Conservation (phyloP, 2,329 filamentous ascomycete genomes). For the Hypoxylon sp. region DNA sequence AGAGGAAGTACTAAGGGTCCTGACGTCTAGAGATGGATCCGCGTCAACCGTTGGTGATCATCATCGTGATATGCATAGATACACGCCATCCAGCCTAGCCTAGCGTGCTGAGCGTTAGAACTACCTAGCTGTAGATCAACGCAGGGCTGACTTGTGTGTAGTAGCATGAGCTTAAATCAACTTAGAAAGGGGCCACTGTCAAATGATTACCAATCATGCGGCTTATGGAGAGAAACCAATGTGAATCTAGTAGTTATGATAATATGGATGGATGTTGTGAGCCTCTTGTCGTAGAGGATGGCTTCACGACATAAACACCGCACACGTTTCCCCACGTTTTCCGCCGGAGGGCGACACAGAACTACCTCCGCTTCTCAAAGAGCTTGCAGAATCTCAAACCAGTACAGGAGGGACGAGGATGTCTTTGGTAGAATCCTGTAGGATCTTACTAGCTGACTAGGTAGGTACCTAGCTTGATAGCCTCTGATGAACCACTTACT, state of each 20-base stretch:
- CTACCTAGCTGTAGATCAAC: too few relatives aligned
- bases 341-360: not conserved
- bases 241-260: not conserved
- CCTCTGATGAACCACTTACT: not conserved
- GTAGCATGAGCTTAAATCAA: too few relatives aligned
- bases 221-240: not conserved
- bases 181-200: not conserved
- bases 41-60: not conserved
- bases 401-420: not conserved
- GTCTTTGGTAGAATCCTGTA: not conserved
- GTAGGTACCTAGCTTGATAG: too few relatives aligned
- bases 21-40: not conserved
- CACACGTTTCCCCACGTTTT: not conserved
- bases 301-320: not conserved
- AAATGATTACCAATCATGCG: too few relatives aligned
- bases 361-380: not conserved
- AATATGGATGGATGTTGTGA: not conserved
- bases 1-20: not conserved
- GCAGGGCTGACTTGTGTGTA: too few relatives aligned
- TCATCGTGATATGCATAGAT: not conserved
- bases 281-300: not conserved
- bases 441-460: not conserved
- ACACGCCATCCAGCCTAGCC: too few relatives aligned
- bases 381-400: not conserved
- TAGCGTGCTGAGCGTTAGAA: too few relatives aligned